Evolutionary conservation across 2,329 filamentous ascomycete genomes (phyloP).

Genomic region (Phialocephala subalpina): DNA sequence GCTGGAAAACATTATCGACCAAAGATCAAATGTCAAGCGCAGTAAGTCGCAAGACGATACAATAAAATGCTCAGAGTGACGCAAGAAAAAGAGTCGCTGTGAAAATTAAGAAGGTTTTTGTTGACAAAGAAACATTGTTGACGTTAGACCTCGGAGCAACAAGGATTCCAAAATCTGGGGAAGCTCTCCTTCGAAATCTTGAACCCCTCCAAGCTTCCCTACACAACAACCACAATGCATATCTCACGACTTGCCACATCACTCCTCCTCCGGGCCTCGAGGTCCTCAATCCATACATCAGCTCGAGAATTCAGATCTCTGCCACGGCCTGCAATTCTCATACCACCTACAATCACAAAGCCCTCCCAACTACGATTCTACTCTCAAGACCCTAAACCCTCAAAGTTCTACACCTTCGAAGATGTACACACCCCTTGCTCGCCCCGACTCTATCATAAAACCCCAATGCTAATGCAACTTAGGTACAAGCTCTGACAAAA

Average conservation of each 20-base stretch:
- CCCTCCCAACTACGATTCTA: constrained; percentile 28
- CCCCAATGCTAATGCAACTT: constrained; percentile 14
- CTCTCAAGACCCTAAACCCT: constrained; percentile 38
- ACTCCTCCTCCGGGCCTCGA: constrained; percentile 28
- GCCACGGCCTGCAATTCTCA: constrained; percentile 2
- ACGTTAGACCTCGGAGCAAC: constrained; percentile 10
- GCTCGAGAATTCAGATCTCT: constrained; percentile 21
- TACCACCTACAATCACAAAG: constrained; percentile 8
- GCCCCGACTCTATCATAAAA: neutral
- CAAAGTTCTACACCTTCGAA: constrained; percentile 58
- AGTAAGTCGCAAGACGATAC: neutral
- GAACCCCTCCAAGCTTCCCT: constrained; percentile 3
- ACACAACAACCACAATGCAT: constrained; percentile 30
- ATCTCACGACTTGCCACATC: constrained; percentile 29
- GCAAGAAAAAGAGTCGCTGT: neutral
- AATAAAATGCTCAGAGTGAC: neutral
- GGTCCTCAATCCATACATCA: constrained; percentile 22
- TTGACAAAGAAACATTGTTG: constrained; percentile 9
- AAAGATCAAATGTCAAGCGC: no score
- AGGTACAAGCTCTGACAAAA: constrained; percentile 52
- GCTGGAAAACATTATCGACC: no score
- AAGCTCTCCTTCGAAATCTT: constrained; percentile 15
- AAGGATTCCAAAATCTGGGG: constrained; percentile 30
- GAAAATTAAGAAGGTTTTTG: neutral
- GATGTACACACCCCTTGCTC: constrained; percentile 43